These are phyloP conservation scores for Fusarium albosuccineum DNA, from an alignment of 2,329 filamentous ascomycete genomes.

Conservation along the genomic window DNA sequence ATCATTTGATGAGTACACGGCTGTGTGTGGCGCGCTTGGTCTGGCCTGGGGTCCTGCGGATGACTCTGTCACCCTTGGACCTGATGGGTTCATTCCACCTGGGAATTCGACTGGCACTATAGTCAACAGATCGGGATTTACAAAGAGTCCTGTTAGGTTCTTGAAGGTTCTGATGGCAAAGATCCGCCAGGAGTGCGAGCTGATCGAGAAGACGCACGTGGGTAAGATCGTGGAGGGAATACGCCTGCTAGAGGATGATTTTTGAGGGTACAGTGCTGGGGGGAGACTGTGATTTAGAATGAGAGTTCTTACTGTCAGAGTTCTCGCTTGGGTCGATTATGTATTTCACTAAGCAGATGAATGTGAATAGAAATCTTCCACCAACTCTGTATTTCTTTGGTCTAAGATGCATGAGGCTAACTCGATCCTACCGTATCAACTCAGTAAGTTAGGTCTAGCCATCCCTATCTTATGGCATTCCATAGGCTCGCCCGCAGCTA, in stretches of 20 bases:
- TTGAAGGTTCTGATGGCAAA: constrained; percentile 52
- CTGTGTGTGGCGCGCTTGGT: constrained; percentile 65
- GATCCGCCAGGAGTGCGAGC: constrained; percentile 53
- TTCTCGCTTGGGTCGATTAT: too few relatives aligned
- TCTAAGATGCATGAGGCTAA: too few relatives aligned
- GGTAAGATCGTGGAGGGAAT: constrained; percentile 54
- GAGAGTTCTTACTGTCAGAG: too few relatives aligned
- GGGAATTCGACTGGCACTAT: neutral
- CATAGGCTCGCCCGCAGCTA: too few relatives aligned
- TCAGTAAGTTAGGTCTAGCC: too few relatives aligned
- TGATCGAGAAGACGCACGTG: constrained; percentile 58
- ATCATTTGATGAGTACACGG: constrained; percentile 65
- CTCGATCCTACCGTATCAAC: too few relatives aligned
- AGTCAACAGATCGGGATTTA: constrained; percentile 43
- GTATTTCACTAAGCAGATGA: too few relatives aligned
- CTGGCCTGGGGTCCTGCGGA: constrained; percentile 52
- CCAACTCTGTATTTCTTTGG: too few relatives aligned
- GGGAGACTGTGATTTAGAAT: too few relatives aligned
- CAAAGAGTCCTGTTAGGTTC: constrained; percentile 54
- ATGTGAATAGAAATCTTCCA: too few relatives aligned
- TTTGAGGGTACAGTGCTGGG: constrained; percentile 7
- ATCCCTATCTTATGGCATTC: too few relatives aligned
- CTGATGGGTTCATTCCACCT: constrained; percentile 52
- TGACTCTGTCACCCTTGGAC: constrained; percentile 38
- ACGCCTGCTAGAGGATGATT: constrained; percentile 39